Percentiles rank a stretch among this genome's conserved stretches.
Evolutionary conservation across 208 protist genomes (phyloP).

Genomic region (Angomonas deanei): DNA sequence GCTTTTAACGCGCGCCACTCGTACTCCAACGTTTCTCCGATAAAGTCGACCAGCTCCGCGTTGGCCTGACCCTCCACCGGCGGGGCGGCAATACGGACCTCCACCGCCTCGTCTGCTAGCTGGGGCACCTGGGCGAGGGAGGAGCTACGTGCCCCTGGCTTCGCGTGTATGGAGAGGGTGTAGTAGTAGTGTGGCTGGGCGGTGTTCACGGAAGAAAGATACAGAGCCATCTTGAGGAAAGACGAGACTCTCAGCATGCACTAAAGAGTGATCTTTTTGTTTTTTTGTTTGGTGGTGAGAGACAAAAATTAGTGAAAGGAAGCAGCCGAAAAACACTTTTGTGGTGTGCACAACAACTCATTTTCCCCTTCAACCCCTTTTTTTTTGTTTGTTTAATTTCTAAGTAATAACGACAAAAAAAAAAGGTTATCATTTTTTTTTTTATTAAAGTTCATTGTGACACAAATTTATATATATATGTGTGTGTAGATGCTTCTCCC

Average conservation of each 20-base stretch:
- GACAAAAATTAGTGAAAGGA: neutral
- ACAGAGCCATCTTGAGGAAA: neutral
- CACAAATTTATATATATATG: too few species aligned
- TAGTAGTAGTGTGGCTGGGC: slow-evolving; percentile 13
- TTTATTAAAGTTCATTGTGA: too few species aligned
- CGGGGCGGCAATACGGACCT: slow-evolving; percentile 61
- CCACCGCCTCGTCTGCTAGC: slow-evolving; percentile 20
- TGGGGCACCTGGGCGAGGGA: neutral
- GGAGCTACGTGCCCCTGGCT: slow-evolving; percentile 48
- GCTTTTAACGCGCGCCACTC: slow-evolving; percentile 18
- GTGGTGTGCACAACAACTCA: neutral
- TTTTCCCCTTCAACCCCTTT: too few species aligned
- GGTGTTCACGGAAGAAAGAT: neutral
- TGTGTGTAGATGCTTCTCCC: too few species aligned
- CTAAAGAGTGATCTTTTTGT: neutral
- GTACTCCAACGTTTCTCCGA: slow-evolving; percentile 38
- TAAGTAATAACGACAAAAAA: too few species aligned
- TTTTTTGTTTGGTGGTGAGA: neutral
- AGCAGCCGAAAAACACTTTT: too few species aligned
- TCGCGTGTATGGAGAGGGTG: slow-evolving; percentile 51
- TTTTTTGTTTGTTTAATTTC: too few species aligned
- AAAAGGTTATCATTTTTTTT: too few species aligned
- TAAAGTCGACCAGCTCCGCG: slow-evolving; percentile 60
- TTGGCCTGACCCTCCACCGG: slow-evolving; percentile 80
- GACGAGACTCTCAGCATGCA: neutral